Evolutionary conservation across 495 filamentous ascomycete species (phyloP), one percentile per base, ranked within the genome.

Genomic region (Aspergillus sparsus): DNA sequence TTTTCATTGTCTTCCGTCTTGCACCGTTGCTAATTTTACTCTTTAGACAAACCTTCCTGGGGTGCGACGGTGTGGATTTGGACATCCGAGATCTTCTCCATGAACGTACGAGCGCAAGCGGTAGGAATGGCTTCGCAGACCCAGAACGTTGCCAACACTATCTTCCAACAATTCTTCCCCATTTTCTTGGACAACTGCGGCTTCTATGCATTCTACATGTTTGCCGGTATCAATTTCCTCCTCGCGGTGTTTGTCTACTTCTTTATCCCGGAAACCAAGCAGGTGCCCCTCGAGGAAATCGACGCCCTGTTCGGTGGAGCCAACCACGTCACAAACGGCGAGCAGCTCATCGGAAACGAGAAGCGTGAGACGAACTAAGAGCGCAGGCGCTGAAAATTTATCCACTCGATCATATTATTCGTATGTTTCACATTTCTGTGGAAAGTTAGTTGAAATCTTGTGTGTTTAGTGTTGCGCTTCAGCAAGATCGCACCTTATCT

Each of bases 231-330:
- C 49, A 85, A 87, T 62, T 70, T 83, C 59, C 56, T 84, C n/a
- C 75, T 85, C 27, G 86, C 86, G 1, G 74, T 77, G n/a, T 93
- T 91, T 60, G 82, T 91, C 42, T 90, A 76, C 76, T 89, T 88
- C 75, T 85, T 87, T 57, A 82, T 92, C 35, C 88, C 87, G 0
- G 88, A 91, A 76, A 91, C 87, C 2, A 90, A 90, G 75, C 72
- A 87, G 44, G 76, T 90, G 15, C 68, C 82, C 32, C 76, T 89
- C 7, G 85, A 89, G 69, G 84, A 88, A 63, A 88, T 87, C 56
- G 85, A 87, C 64, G 73, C 74, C 15, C 67, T 86, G 34, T 87
- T 87, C 52, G 82, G 82, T 53, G 82, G 83, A 21, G 72, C 75
- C 41, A 86, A 86, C 67, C 84, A 86, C 62, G 79, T 82, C 52